Conservation (phyloP, 2,329 filamentous ascomycete genomes). For the Neoascochyta sp. region DNA sequence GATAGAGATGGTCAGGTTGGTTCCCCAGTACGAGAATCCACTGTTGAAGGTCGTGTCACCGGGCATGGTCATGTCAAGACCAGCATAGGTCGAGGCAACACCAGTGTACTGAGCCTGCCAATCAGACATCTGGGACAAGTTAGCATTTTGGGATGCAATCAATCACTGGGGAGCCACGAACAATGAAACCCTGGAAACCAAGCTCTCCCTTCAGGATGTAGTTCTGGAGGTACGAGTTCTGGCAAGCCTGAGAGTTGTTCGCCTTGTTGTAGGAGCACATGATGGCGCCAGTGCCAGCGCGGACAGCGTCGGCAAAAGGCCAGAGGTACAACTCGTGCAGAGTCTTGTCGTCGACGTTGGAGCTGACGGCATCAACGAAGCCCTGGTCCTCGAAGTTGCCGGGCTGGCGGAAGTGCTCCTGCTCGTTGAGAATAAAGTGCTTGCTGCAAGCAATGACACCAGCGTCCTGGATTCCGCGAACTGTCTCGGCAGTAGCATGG, state of each 20-base stretch:
- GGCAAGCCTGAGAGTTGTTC: conserved; percentile 77
- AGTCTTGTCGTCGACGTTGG: conserved; percentile 61
- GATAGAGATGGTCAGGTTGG: conserved; percentile 82
- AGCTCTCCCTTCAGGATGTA: conserved; percentile 74
- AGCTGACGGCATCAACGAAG: conserved; percentile 58
- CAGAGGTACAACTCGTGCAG: conserved; percentile 63
- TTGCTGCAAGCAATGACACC: conserved; percentile 71
- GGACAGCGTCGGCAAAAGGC: conserved; percentile 52
- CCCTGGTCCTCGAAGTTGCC: conserved; percentile 57
- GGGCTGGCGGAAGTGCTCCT: conserved; percentile 66
- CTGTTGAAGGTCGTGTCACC: conserved; percentile 76
- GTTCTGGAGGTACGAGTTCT: conserved; percentile 74
- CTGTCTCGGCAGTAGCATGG: conserved; percentile 65
- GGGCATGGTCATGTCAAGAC: conserved; percentile 79
- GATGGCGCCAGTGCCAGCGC: conserved; percentile 49
- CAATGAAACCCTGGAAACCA: conserved; percentile 70
- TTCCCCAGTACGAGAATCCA: conserved; percentile 73
- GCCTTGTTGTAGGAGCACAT: conserved; percentile 69
- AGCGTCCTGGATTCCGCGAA: conserved; percentile 75
- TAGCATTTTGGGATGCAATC: too few species aligned
- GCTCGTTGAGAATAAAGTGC: conserved; percentile 59
- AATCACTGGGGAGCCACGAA: too few species aligned
- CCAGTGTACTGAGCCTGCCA: conserved; percentile 74
- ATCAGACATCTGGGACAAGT: too few species aligned
- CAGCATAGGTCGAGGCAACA: conserved; percentile 63